Base-by-base conservation (phyloP, 176 grass and related monocot species). In the Pharus latifolius region DNA sequence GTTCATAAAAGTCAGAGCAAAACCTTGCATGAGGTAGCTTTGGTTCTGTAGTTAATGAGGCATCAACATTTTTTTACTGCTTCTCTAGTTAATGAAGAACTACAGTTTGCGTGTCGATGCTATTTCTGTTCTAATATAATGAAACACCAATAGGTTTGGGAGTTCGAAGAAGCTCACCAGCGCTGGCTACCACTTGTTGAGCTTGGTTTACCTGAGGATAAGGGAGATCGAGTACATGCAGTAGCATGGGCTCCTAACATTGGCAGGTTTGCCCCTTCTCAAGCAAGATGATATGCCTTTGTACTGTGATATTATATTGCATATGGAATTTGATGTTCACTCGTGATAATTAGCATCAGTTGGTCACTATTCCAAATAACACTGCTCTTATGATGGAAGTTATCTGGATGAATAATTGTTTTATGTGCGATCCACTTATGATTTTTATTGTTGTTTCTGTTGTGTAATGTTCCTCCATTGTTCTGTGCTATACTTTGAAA, bases 181-280 rank as follows among this genome's bases (percentile, higher is more conserved):
- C 84, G 90, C 18, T 99, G 95, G 95, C 65, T 99, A 64, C 79
- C 87, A 30, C 67, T 88, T 73, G 69, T 82, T 69, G 95, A 99
- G 60, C 84, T 99, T 12, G 72, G 78, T 80, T 91, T 84, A 67
- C 72, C 68, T 10, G 84, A 85, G 38, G 84, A 91, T 50, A 80
- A 85, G 69, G 84, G 84, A 19, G 89, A 88, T 67, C 69, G 26
- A 35, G 84, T 98, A 49, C 78, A 87, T 88, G 74, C 84, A 81
- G 66, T 93, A 80, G 90, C 87, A 37, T 98, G 95, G 95, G 95
- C 95, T 61, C 90, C 95, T 63, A 98, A 91, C 49, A 93, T 91
- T 62, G 90, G 90, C 81, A 93, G 90, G 95, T 96, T 85, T 73
- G 49, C 31, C 38, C 66, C 17, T 29, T 76, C 56, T 23, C 28